Conservation (phyloP, 2,329 filamentous ascomycete species). For the Macroventuria anomochaeta region DNA sequence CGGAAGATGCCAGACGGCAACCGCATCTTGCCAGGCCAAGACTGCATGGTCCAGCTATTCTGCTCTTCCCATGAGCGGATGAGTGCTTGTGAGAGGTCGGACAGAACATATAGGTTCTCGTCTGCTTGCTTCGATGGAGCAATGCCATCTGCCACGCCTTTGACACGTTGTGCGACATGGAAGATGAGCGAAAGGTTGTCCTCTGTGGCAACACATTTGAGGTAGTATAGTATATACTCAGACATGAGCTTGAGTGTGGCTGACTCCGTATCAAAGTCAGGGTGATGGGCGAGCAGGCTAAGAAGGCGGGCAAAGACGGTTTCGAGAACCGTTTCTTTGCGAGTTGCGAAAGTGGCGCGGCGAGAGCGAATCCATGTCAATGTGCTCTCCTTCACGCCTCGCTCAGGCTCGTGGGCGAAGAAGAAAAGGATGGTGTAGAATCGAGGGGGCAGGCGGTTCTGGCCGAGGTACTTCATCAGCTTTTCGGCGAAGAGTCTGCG, state of each 20-base stretch:
- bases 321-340: conserved; percentile 71
- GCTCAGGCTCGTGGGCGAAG: conserved; percentile 84
- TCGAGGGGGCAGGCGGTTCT: conserved; percentile 70
- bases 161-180: conserved; percentile 90
- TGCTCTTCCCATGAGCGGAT: conserved; percentile 86
- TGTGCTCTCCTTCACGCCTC: conserved; percentile 74
- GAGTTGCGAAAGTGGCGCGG: conserved; percentile 67
- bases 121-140: conserved; percentile 61
- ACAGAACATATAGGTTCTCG: conserved; percentile 82
- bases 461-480: conserved; percentile 87
- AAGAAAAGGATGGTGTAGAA: conserved; percentile 93
- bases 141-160: conserved; percentile 85
- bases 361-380: conserved; percentile 90
- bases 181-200: conserved; percentile 88
- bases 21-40: conserved; percentile 80
- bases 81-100: conserved; percentile 82
- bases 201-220: conserved; percentile 81
- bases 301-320: conserved; percentile 80
- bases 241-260: conserved; percentile 81
- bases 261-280: conserved; percentile 72
- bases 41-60: conserved; percentile 84
- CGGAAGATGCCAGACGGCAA: conserved; percentile 81
- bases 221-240: conserved; percentile 88
- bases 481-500: conserved; percentile 81
- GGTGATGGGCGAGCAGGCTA: conserved; percentile 89